Evolutionary conservation across 306 rosid species (phyloP), one percentile per base, ranked within the genome.

Genomic region (Mimosa pudica): DNA sequence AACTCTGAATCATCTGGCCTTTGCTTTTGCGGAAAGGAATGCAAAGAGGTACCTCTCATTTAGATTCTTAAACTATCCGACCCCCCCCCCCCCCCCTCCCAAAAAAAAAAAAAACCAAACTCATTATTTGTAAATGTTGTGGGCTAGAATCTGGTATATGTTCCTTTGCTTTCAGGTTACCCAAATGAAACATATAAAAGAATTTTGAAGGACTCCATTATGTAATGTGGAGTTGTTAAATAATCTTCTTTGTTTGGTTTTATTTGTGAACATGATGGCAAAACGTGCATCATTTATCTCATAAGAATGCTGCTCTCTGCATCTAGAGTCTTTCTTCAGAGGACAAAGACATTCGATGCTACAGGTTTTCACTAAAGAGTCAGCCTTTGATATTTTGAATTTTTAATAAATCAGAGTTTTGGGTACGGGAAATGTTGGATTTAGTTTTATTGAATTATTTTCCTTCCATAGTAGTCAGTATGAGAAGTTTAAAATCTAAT

Each of bases 21-120:
- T 79, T 73, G 79, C 35, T 91, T 93, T 82, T 96, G 99, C 84
- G 97, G 92, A 67, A 86, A 82, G 86, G 92, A 79, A 67, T 96
- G 99, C 91, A 87, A 87, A 91, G 96, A 96, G 99, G 99, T 93
- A 91, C 64, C 64, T 20, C 42, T 48, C 57, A 36, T 38, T 18
- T 76, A 75, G 48, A 54, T 20, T 76, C 36, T 73, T 11, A 7
- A 18, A 24, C 30, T 57, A 7, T 4, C 30, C 3, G 1, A 48
- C 42, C 42, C 42, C 42, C 42, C 42, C 42, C 42, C 42, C 2
- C 42, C 42, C 42, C 42, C 2, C 48, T 9, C 48, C 48, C 2
- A 45, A 45, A 38, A 38, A 38, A 38, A 38, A 38, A 38, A 38
- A 38, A 38, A 38, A 38, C 3, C 42, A 3, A 3, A 2, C 42